These are phyloP conservation scores for Aspergillus affinis DNA, from an alignment of 495 filamentous ascomycete species.

Conservation along the genomic window DNA sequence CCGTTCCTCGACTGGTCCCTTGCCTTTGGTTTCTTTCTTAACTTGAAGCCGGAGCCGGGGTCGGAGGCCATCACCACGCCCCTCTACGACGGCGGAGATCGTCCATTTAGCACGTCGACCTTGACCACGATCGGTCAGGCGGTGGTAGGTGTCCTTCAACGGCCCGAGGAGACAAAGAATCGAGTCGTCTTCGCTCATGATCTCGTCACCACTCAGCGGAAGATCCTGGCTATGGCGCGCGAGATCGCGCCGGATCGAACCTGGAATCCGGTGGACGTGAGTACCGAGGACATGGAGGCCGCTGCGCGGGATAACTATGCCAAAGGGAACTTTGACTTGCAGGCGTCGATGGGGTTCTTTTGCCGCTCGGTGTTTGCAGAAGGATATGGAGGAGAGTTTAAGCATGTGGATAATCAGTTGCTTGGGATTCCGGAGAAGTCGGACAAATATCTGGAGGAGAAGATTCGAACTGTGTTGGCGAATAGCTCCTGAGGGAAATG, in stretches of 20 bases:
- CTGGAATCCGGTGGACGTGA: slow-evolving; percentile 10
- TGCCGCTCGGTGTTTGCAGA: slow-evolving; percentile 10
- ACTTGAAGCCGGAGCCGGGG: neutral
- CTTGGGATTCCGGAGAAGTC: slow-evolving; percentile 11
- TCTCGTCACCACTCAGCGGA: slow-evolving; percentile 2
- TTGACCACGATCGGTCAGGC: slow-evolving; percentile 4
- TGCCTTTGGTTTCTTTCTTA: neutral
- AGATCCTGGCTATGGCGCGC: slow-evolving; percentile 8
- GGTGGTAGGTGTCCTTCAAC: neutral
- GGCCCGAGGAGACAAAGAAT: slow-evolving; percentile 8
- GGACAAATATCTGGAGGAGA: slow-evolving; percentile 10
- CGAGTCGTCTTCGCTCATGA: slow-evolving; percentile 9
- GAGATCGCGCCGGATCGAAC: slow-evolving; percentile 8
- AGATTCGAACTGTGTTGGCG: neutral
- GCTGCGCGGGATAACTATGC: neutral
- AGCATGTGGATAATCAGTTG: slow-evolving; percentile 16
- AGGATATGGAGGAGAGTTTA: slow-evolving; percentile 18
- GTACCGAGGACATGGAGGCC: slow-evolving; percentile 12
- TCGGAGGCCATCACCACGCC: neutral
- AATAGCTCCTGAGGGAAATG: neutral
- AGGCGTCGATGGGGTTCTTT: slow-evolving; percentile 11
- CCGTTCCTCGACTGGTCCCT: slow-evolving; percentile 12
- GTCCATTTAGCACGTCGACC: slow-evolving; percentile 9
- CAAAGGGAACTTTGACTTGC: neutral
- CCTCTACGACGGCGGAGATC: slow-evolving; percentile 10